Evolutionary conservation across 2,329 filamentous ascomycete species (phyloP), one percentile per base, ranked within the genome.

Genomic region (Tolypocladium tropicale): DNA sequence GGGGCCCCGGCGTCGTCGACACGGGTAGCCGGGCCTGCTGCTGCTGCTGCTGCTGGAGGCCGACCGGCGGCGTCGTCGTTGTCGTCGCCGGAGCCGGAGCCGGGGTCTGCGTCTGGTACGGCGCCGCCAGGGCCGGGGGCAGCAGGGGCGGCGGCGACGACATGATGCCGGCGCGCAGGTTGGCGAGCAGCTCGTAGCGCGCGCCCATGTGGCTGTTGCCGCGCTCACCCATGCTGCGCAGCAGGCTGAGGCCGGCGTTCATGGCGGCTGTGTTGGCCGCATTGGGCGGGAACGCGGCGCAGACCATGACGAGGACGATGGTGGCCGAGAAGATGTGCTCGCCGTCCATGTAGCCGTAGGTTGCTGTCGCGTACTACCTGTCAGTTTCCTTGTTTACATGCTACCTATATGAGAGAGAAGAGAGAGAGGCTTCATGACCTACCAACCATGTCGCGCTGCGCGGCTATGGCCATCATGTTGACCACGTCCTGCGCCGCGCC

Each of bases 341-440:
- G 18, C 77, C 75, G 57, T 82, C 79, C 70, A 82, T 78, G 62
- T 80, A 82, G 28, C 79, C 79, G 60, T 79, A 82, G 0, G 78
- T 82, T 23, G 79, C 77, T 62, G 34, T 6, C 6, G 2, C 7
- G 73, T 48, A 18, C 4, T n/a, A 12, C 10, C 6, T 33, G 18
- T 46, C n/a, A 54, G 52, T 32, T n/a, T n/a, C n/a, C 11, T 21
- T 14, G 37, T 12, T 9, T 2, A 18, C 1, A 6, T 12, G 12
- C 34, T 4, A 36, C 34, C 3, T 12, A 36, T 16, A 4, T 11
- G 14, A 36, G 34, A 16, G 34, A 18, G 34, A 12, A 16, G 18
- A 23, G 12, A 9, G 12, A 21, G 7, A 9, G 9, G n/a, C 21
- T 5, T 28, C 10, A n/a, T n/a, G 6, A 46, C 41, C 4, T 46